These are phyloP conservation scores for Epichloe scottii DNA, from an alignment of 2,329 filamentous ascomycete species.

Conservation along the genomic window DNA sequence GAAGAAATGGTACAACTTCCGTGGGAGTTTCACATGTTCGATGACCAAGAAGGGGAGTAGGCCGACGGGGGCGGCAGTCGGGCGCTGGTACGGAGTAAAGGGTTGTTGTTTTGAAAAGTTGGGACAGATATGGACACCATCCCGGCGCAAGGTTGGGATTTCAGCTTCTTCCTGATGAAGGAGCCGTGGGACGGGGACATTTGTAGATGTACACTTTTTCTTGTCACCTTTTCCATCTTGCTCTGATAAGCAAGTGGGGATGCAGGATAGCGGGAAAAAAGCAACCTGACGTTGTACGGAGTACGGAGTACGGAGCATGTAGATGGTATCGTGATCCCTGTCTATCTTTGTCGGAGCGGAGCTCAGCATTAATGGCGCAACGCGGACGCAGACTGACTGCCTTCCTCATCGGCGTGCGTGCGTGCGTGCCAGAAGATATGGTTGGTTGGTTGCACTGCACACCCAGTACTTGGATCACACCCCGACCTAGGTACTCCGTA, in stretches of 20 bases:
- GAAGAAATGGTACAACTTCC: neutral
- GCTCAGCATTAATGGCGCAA: neutral
- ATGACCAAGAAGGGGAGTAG: neutral
- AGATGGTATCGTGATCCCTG: neutral
- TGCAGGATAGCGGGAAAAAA: neutral
- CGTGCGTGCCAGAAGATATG: too few relatives aligned
- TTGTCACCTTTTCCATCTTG: neutral
- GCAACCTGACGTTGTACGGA: neutral
- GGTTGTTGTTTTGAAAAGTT: neutral
- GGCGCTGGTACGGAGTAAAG: slow-evolving; percentile 1
- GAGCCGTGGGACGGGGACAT: too few relatives aligned
- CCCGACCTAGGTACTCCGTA: too few relatives aligned
- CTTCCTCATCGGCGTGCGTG: too few relatives aligned
- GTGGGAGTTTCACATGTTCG: neutral
- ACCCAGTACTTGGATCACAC: too few relatives aligned
- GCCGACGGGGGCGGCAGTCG: neutral
- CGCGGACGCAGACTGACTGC: too few relatives aligned
- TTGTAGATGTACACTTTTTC: neutral
- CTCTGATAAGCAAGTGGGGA: too few relatives aligned
- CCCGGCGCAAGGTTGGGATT: too few relatives aligned
- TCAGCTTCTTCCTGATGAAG: too few relatives aligned
- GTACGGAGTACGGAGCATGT: too few relatives aligned
- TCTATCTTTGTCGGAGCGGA: neutral
- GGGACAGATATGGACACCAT: too few relatives aligned
- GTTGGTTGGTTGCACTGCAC: too few relatives aligned